phyloP scores from a whole-genome alignment of 306 rosid species.

The Gillenia trifoliata region DNA sequence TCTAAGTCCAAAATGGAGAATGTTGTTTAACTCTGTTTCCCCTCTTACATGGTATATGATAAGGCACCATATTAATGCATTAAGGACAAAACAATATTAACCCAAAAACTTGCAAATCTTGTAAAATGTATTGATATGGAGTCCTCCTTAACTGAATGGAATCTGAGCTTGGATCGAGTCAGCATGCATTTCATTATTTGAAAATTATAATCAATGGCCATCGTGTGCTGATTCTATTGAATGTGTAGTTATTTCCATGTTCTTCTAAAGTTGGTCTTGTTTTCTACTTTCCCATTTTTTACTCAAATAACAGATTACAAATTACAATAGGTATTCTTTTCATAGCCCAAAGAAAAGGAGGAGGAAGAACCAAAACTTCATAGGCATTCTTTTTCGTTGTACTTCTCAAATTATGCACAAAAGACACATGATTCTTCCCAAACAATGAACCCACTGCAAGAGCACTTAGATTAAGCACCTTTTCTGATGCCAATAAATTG shows the following conservation, averaged over 20 bases:
- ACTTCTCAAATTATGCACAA: neutral
- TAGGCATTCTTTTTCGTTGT: neutral
- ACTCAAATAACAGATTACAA: neutral
- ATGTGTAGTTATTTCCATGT: no score
- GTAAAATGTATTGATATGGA: neutral
- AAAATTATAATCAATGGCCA: neutral
- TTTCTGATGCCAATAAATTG: neutral
- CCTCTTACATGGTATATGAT: neutral
- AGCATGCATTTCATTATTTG: neutral
- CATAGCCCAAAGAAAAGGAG: neutral
- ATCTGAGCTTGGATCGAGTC: neutral
- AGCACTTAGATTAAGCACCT: neutral
- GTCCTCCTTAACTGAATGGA: neutral
- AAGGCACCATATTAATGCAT: neutral
- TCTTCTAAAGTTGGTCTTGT: neutral
- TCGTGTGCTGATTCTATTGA: neutral
- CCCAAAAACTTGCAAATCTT: neutral
- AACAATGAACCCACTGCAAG: neutral
- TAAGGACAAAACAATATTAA: no score
- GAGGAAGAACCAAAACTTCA: neutral
- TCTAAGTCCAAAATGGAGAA: neutral
- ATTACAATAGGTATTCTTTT: neutral
- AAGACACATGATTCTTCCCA: neutral
- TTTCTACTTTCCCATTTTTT: no score
- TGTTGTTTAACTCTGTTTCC: neutral